Base-by-base conservation (phyloP, 345 rosid genomes). In the Salix exigua region DNA sequence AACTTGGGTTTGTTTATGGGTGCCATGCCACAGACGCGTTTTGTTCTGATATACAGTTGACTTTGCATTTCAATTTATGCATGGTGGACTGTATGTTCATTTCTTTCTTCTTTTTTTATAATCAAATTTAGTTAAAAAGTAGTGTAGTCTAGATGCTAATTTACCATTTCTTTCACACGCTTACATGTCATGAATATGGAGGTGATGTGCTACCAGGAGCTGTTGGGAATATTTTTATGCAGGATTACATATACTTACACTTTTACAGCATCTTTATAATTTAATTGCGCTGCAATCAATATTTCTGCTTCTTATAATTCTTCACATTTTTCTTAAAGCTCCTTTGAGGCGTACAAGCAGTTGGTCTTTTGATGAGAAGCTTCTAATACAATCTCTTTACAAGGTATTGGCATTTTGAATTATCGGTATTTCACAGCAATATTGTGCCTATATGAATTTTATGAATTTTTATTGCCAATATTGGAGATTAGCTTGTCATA, bases 311-410 rank as follows among this genome's bases (percentile, higher is more conserved):
- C 30, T 62, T 48, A 53, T 58, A 61, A 7, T 65, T 74, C 4
- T 66, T 70, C 48, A 31, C 66, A 31, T 21, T 19, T 38, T 58
- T 51, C 70, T 71, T 81, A 37, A 68, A 95, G 98, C 88, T 76
- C 85, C 91, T 30, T 81, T 85, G 78, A 89, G 73, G 86, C 88
- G 90, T 53, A 86, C 87, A 21, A 85, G 88, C 83, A 89, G 88
- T 68, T 88, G 94, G 96, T 86, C 90, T 19, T 96, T 96, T 25
- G 96, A 93, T 38, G 99, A 95, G 78, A 95, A 86, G 85, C 89
- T 96, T 80, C 85, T 96, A 13, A 83, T 96, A 70, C 98, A 89
- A 61, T 81, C 96, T 72, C 85, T 96, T 58, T 93, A 93, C 86
- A 93, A 87, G 96, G 98, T 95, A 82, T 31, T 37, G 70, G 35